These are phyloP conservation scores for Xylaria intraflava DNA, from an alignment of 495 filamentous ascomycete genomes.

Conservation along the genomic window DNA sequence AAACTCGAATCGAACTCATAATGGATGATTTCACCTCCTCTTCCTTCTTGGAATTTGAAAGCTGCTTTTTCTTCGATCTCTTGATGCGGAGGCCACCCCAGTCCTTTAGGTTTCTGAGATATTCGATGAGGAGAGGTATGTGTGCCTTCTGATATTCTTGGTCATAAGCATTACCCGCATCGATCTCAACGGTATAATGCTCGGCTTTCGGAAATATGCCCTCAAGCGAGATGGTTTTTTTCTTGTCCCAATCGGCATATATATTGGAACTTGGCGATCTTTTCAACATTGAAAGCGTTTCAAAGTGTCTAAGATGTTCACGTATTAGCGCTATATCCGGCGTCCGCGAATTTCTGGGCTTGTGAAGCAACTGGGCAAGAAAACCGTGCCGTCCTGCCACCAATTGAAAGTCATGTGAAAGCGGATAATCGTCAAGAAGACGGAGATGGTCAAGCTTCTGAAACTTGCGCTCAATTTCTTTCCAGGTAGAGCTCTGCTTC, in stretches of 20 bases:
- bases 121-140: constrained; percentile 13
- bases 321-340: constrained; percentile 15
- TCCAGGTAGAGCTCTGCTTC: not conserved
- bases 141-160: constrained; percentile 15
- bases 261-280: constrained; percentile 20
- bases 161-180: constrained; percentile 2
- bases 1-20: not conserved
- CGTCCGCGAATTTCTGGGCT: not conserved
- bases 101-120: constrained; percentile 4
- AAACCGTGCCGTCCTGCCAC: constrained; percentile 15
- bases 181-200: constrained; percentile 21
- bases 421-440: not conserved
- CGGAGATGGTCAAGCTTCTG: not conserved
- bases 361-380: constrained; percentile 9
- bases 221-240: constrained; percentile 11
- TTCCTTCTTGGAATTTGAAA: not conserved
- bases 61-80: not conserved
- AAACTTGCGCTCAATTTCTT: not conserved
- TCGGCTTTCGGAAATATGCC: constrained; percentile 20
- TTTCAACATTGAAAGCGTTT: constrained; percentile 20
- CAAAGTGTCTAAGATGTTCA: constrained; percentile 16
- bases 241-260: constrained; percentile 12
- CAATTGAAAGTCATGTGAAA: constrained; percentile 12
- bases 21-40: not conserved
- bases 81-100: not conserved